Evolutionary conservation across 306 rosid species (phyloP), one percentile per base, ranked within the genome.

Genomic region (Styphnolobium japonicum): DNA sequence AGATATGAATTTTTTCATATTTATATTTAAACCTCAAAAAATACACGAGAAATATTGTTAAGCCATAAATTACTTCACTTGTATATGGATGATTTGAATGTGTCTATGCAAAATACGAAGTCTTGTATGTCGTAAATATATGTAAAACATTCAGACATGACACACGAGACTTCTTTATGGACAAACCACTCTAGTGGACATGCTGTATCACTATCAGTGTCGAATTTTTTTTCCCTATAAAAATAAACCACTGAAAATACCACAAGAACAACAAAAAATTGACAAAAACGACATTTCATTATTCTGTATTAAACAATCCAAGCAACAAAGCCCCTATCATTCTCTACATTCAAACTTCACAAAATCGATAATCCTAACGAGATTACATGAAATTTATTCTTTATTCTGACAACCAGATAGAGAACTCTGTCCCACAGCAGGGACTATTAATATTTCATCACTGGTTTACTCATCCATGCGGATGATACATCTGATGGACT

Each of bases 401-500:
- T 79, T 10, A 4, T 43, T 53, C 62, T 22, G 36, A 48, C 45
- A 27, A 57, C 36, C 39, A 70, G 12, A 79, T 21, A 67, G 25
- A 49, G 23, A 51, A 71, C 25, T 22, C 9, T 11, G 19, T 71
- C 66, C 61, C 55, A 45, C 27, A 37, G 6, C 16, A 43, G 39
- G 61, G 46, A 71, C 63, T 29, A 49, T 48, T 10, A 71, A 56
- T 29, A 49, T 48, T 10, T 5, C 63, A 71, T 19, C 79, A 21
- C 4, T 22, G 61, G 4, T 66, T 71, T 81, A 88, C 5, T 82
- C 75, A 15, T 45, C 86, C 95, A 92, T 86, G 2, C 66, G 31
- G 49, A 92, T 90, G 65, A 92, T 83, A 76, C 96, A 92, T 3
- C 96, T 79, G 62, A 92, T 89, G 15, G 93, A 78, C 90, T 90